phyloP scores from a whole-genome alignment of 148 eudicot genomes.

The Rhododendron ferrugineum region DNA sequence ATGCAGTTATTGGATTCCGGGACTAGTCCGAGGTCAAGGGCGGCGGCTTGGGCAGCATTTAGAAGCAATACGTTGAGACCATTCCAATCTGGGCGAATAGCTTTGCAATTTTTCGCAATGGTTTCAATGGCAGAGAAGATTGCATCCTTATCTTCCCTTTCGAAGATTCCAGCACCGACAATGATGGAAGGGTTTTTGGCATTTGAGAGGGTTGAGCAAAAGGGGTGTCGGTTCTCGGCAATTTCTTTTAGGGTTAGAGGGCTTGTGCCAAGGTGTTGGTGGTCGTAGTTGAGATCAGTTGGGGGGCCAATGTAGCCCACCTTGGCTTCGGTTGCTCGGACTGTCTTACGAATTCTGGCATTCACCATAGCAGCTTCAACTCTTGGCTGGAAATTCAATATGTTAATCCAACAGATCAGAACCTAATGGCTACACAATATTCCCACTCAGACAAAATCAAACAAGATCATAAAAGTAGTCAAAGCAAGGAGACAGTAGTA shows the following conservation, averaged over 20 bases:
- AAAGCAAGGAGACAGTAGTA: not conserved
- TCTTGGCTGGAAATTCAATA: constrained; percentile 67
- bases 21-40: constrained; percentile 84
- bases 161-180: constrained; percentile 83
- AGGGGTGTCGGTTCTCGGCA: constrained; percentile 75
- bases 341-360: constrained; percentile 92
- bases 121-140: constrained; percentile 58
- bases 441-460: not conserved
- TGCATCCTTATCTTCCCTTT: constrained; percentile 79
- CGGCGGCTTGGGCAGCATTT: constrained; percentile 95
- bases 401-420: not conserved
- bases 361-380: constrained; percentile 99
- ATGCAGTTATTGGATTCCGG: constrained; percentile 71
- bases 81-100: constrained; percentile 82
- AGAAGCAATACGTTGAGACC: constrained; percentile 79
- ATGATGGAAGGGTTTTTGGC: constrained; percentile 89
- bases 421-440: not conserved
- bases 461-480: not conserved
- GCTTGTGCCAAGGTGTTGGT: constrained; percentile 72
- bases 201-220: constrained; percentile 45
- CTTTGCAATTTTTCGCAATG: constrained; percentile 57
- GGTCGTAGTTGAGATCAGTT: constrained; percentile 74
- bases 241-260: constrained; percentile 68
- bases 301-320: constrained; percentile 89
- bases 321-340: constrained; percentile 54